A percentile compares a stretch with the other conserved stretches of the same genome.
Conservation (phyloP, 208 protist genomes). For the Crithidia acanthocephali region DNA sequence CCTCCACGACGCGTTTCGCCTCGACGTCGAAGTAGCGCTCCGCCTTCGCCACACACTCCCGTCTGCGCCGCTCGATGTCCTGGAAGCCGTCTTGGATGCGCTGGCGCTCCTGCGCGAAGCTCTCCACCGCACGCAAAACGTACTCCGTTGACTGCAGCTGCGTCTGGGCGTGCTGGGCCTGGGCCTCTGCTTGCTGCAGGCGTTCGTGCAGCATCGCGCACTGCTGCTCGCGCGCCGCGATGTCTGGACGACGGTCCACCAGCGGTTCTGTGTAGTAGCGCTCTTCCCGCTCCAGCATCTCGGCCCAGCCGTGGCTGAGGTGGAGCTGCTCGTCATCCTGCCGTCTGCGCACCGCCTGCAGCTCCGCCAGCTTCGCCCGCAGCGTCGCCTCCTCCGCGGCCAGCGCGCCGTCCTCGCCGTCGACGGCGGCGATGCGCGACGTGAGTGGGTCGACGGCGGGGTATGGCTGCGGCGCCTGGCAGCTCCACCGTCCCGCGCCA, state of each 20-base stretch:
- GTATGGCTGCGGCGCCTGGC: constrained; percentile 35
- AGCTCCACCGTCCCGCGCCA: constrained; percentile 41
- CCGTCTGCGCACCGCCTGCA: constrained; percentile 36
- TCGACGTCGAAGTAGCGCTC: constrained; percentile 78
- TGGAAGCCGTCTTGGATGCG: constrained; percentile 44
- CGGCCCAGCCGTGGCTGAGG: constrained; percentile 65
- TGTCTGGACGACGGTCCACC: constrained; percentile 46
- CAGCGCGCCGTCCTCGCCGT: constrained; percentile 50
- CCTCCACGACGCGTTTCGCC: constrained; percentile 49
- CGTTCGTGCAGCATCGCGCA: constrained; percentile 48
- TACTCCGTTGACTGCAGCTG: constrained; percentile 44
- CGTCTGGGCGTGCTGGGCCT: constrained; percentile 32
- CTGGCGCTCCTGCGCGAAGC: constrained; percentile 44
- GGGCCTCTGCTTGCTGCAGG: constrained; percentile 48
- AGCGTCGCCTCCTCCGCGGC: constrained; percentile 50
- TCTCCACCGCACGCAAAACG: constrained; percentile 45
- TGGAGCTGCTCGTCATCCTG: constrained; percentile 61
- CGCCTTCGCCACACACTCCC: constrained; percentile 35
- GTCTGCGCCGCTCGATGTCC: constrained; percentile 52
- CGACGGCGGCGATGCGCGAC: constrained; percentile 40
- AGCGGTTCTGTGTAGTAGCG: constrained; percentile 75
- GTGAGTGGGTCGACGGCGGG: constrained; percentile 27
- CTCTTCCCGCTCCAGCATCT: constrained; percentile 74
- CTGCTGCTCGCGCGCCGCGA: constrained; percentile 52
- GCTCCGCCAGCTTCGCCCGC: constrained; percentile 46